Evolutionary conservation across 2,329 filamentous ascomycete species (phyloP), one percentile per base, ranked within the genome.

Genomic region (Microsporum canis): DNA sequence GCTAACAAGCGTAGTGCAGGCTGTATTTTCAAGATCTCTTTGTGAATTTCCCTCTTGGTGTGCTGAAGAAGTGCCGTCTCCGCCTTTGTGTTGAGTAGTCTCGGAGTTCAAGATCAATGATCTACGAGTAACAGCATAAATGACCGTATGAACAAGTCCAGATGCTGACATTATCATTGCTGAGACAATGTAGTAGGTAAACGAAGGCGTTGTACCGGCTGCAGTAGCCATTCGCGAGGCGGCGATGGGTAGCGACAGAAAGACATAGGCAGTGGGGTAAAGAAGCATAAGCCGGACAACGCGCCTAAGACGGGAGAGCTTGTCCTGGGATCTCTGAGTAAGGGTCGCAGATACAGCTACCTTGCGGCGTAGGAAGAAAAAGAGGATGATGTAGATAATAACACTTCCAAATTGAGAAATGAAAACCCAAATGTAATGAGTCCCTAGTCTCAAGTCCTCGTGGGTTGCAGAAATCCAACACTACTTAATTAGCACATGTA

Each of bases 231-330:
- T 77, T 45, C 75, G 73, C 29, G 73, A 74, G 2, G 73, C 75
- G 2, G 83, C 84, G 7, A 82, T 77, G 1, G 86, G 86, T 38
- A 90, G 77, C 61, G 86, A 87, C 43, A 83, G 65, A 12, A 85
- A 73, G 2, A 81, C 81, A 68, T 88, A 88, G 12, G 72, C 75
- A 8, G 79, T 68, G 1, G 75, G 75, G 59, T 77, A 77, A 63
- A 77, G 75, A 49, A 76, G 71, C 75, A 77, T 77, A 70, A 76
- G 76, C n/a, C 74, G 73, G n/a, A 71, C 71, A 14, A 76, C 64
- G 8, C 71, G 73, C 61, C 69, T 70, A 59, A 65, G 70, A n/a
- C 47, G 45, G 7, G 31, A 39, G 10, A 45, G 36, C 34, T 59
- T 56, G 23, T 62, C 57, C 5, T 31, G 31, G 31, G 38, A 49